Conservation (phyloP, 148 eudicot genomes). For the Hydrangea macrophylla region DNA sequence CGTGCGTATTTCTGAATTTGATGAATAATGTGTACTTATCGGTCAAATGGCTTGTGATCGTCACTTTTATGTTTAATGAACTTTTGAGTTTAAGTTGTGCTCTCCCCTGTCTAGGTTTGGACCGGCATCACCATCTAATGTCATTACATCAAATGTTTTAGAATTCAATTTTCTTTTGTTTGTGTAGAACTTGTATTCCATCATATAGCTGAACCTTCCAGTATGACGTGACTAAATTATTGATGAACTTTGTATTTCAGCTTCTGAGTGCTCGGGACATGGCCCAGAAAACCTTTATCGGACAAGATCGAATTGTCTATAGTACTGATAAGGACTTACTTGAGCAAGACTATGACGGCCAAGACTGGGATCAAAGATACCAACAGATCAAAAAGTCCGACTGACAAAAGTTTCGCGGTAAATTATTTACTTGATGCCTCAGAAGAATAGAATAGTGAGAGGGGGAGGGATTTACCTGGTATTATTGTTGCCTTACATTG, state of each 20-base stretch:
- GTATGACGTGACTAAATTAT: constrained; percentile 3
- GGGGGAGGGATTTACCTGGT: not conserved
- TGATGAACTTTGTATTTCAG: constrained; percentile 38
- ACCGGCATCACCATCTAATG: too few species aligned
- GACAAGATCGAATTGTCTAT: constrained; percentile 80
- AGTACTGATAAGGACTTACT: constrained; percentile 72
- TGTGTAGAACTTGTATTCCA: not conserved
- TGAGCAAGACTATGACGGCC: constrained; percentile 79
- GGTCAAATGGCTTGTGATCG: too few species aligned
- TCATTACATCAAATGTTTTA: not conserved
- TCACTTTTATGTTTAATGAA: not conserved
- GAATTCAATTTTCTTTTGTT: not conserved
- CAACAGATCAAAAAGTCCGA: constrained; percentile 60
- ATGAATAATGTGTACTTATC: too few species aligned
- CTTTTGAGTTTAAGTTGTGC: not conserved
- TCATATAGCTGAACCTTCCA: not conserved
- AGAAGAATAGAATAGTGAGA: not conserved
- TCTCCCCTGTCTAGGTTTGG: not conserved
- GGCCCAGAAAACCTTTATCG: constrained; percentile 80
- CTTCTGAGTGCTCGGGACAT: constrained; percentile 89
- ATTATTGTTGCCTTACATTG: not conserved
- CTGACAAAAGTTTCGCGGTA: not conserved
- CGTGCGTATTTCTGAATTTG: too few species aligned
- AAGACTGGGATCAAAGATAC: constrained; percentile 79
- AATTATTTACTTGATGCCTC: not conserved